phyloP scores from a whole-genome alignment of 768 basidiomycete species.

The Pleurotus platypus region DNA sequence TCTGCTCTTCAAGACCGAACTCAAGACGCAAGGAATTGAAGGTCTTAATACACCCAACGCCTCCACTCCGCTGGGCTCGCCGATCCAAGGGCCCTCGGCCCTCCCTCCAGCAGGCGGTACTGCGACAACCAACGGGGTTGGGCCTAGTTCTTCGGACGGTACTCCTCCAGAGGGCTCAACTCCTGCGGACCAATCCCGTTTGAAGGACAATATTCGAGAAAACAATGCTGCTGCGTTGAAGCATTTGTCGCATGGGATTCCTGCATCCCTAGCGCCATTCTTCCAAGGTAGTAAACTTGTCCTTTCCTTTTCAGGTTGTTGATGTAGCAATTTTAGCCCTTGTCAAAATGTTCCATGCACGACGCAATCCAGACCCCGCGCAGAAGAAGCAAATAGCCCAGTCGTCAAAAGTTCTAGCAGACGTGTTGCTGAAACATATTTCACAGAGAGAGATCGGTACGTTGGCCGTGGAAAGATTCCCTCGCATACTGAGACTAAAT shows the following conservation, averaged over 20 bases:
- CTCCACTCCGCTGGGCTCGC: conserved; percentile 47
- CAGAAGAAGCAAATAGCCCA: conserved; percentile 78
- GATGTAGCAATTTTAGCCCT: conserved; percentile 47
- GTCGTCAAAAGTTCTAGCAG: conserved; percentile 66
- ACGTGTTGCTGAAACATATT: conserved; percentile 71
- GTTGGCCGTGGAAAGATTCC: conserved; percentile 12
- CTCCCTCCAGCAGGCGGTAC: conserved; percentile 34
- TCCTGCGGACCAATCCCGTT: conserved; percentile 8
- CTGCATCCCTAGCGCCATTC: conserved; percentile 73
- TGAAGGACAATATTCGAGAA: conserved; percentile 45
- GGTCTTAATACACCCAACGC: conserved; percentile 36
- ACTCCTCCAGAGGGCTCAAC: conserved; percentile 18
- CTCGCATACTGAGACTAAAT: conserved; percentile 13
- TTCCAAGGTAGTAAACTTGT: conserved; percentile 63
- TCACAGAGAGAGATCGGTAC: conserved; percentile 49
- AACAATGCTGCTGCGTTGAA: conserved; percentile 74
- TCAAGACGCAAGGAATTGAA: conserved; percentile 52
- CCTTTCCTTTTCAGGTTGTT: background rate
- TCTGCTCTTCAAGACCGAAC: conserved; percentile 64
- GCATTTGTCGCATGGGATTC: conserved; percentile 76
- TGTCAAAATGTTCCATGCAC: conserved; percentile 81
- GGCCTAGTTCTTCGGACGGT: conserved; percentile 12
- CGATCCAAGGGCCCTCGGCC: conserved; percentile 37
- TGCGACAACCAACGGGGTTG: conserved; percentile 26
- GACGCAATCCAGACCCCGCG: conserved; percentile 68